Conservation (phyloP, 768 basidiomycete genomes). For the Hydnomerulius pinastri region DNA sequence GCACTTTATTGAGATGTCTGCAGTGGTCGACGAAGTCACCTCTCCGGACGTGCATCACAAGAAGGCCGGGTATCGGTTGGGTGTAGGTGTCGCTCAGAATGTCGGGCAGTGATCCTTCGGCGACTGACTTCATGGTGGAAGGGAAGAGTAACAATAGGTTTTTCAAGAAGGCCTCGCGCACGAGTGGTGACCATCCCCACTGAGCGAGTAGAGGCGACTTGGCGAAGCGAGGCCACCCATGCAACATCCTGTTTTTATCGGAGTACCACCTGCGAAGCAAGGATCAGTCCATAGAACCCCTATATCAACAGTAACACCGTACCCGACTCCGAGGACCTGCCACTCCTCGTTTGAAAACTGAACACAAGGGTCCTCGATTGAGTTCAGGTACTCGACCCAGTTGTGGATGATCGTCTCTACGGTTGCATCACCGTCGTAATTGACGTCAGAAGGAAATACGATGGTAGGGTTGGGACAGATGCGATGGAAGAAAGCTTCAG, state of each 20-base stretch:
- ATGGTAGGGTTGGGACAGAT: slow-evolving; percentile 41
- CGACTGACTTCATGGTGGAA: background rate
- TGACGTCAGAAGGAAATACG: slow-evolving; percentile 31
- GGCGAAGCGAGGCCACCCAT: slow-evolving; percentile 35
- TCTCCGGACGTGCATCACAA: slow-evolving; percentile 52
- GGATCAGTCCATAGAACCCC: slow-evolving; percentile 41
- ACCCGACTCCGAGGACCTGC: slow-evolving; percentile 41
- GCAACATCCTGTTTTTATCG: slow-evolving; percentile 31
- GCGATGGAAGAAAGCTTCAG: slow-evolving; percentile 38
- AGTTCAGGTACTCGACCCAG: slow-evolving; percentile 39
- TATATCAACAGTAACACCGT: background rate
- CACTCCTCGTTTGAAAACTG: slow-evolving; percentile 27
- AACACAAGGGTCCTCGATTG: slow-evolving; percentile 42
- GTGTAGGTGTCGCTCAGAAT: slow-evolving; percentile 5
- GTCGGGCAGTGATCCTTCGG: background rate
- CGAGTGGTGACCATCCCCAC: slow-evolving; percentile 41
- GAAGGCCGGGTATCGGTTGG: slow-evolving; percentile 38
- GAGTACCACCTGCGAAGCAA: too few species aligned
- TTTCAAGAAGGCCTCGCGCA: slow-evolving; percentile 31
- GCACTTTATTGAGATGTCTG: slow-evolving; percentile 32
- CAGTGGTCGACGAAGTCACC: slow-evolving; percentile 52
- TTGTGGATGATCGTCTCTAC: slow-evolving; percentile 32
- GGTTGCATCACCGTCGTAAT: slow-evolving; percentile 30
- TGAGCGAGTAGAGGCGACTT: slow-evolving; percentile 36
- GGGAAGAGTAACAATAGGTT: slow-evolving; percentile 32